Conservation (phyloP, 176 grass and related monocot species). For the Secale cereale region DNA sequence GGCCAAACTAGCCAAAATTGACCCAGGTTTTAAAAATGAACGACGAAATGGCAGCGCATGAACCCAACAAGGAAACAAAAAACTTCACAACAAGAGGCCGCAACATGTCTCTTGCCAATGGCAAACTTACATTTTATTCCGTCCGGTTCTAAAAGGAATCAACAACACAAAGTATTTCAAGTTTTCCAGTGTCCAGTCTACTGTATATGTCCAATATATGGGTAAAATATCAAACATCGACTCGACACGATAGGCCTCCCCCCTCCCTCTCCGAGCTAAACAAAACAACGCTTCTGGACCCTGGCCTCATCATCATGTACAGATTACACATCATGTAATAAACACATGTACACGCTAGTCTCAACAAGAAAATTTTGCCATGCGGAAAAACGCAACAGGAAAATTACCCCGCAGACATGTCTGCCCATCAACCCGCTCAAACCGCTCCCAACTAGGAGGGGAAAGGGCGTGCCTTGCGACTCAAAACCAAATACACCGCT, state of each 20-base stretch:
- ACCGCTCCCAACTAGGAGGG: neutral
- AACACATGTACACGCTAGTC: slow-evolving; percentile 51
- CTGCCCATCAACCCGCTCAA: slow-evolving; percentile 8
- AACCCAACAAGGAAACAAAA: neutral
- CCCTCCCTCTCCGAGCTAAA: slow-evolving; percentile 1
- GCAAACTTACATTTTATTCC: slow-evolving; percentile 31
- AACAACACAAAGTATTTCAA: neutral
- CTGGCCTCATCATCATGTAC: slow-evolving; percentile 42
- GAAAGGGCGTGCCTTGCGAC: slow-evolving; percentile 22
- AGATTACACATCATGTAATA: slow-evolving; percentile 54
- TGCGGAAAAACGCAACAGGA: slow-evolving; percentile 14
- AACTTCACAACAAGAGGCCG: neutral
- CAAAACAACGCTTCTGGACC: slow-evolving; percentile 26
- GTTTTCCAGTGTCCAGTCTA: slow-evolving; percentile 19
- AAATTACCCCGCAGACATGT: slow-evolving; percentile 32
- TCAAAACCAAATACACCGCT: slow-evolving; percentile 35
- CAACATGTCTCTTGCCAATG: neutral
- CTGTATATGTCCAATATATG: slow-evolving; percentile 28
- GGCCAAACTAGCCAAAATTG: neutral
- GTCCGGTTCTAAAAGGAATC: slow-evolving; percentile 1
- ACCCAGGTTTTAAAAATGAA: neutral
- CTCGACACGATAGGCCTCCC: neutral
- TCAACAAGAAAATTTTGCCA: slow-evolving; percentile 31
- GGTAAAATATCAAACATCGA: slow-evolving; percentile 4
- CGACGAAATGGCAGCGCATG: neutral